A percentile compares a stretch with the other conserved stretches of the same genome.
These are phyloP conservation scores for Psilocybe sp. DNA, from an alignment of 768 basidiomycete genomes.

Conservation along the genomic window DNA sequence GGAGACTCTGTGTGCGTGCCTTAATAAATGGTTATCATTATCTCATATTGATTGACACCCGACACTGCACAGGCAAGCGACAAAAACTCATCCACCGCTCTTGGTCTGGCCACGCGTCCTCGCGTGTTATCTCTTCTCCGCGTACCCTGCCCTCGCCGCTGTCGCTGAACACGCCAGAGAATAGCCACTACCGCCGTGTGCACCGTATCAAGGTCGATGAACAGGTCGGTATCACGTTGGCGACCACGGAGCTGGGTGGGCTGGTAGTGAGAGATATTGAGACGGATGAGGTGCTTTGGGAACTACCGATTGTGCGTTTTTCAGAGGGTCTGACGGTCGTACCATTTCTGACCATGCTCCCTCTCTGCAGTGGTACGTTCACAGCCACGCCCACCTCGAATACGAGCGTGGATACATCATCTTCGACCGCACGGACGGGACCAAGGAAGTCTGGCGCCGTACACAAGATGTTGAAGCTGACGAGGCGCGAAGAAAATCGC, in stretches of 20 bases:
- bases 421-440: constrained; percentile 55
- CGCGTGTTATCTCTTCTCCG: constrained; percentile 18
- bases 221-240: constrained; percentile 53
- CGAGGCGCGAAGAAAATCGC: too few species aligned
- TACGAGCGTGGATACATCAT: constrained; percentile 70
- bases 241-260: constrained; percentile 54
- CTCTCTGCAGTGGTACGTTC: constrained; percentile 43
- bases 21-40: not conserved
- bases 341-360: not conserved
- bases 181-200: constrained; percentile 37
- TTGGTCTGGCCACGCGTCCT: constrained; percentile 55
- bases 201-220: constrained; percentile 82
- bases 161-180: constrained; percentile 31
- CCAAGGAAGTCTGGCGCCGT: constrained; percentile 73
- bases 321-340: too few species aligned
- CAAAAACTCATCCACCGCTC: constrained; percentile 42
- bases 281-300: constrained; percentile 54
- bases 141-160: constrained; percentile 1
- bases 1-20: constrained; percentile 59
- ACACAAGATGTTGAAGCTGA: constrained; percentile 22
- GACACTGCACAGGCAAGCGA: constrained; percentile 36
- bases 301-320: constrained; percentile 47
- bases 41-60: not conserved
- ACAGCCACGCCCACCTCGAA: constrained; percentile 64
- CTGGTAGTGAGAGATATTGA: constrained; percentile 56